A percentile compares a stretch with the other conserved stretches of the same genome.
phyloP scores from a whole-genome alignment of 495 filamentous ascomycete species.

The Darksidea phi region DNA sequence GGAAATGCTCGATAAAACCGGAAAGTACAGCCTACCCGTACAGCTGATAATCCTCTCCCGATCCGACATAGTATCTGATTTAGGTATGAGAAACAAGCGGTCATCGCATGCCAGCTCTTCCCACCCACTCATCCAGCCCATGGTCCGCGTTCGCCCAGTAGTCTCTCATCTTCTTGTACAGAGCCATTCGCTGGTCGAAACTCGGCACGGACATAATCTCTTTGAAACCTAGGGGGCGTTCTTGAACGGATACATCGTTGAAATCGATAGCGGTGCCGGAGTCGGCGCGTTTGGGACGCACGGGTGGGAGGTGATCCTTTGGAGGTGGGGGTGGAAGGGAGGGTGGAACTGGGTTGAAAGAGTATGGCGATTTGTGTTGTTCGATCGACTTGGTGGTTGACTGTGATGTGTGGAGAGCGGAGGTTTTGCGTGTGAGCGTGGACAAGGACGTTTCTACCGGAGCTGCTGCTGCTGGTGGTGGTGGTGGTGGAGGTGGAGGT shows the following conservation, averaged over 20 bases:
- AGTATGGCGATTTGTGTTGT: neutral
- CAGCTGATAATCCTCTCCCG: no score
- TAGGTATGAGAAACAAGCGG: neutral
- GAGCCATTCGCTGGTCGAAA: slow-evolving; percentile 21
- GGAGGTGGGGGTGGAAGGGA: neutral
- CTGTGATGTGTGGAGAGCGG: neutral
- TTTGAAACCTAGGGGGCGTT: slow-evolving; percentile 28
- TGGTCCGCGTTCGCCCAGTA: slow-evolving; percentile 33
- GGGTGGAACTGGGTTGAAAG: neutral
- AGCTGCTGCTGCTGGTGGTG: neutral
- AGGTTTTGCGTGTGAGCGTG: neutral
- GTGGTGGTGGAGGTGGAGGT: neutral
- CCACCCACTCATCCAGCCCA: slow-evolving; percentile 30
- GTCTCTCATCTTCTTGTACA: slow-evolving; percentile 27
- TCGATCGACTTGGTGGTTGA: neutral
- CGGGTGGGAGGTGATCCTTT: neutral
- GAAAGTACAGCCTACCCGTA: no score
- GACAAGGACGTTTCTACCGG: neutral
- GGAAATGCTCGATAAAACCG: no score
- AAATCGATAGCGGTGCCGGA: slow-evolving; percentile 33
- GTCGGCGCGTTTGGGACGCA: slow-evolving; percentile 27
- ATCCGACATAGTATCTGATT: neutral
- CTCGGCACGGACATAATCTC: slow-evolving; percentile 26
- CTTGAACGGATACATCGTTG: slow-evolving; percentile 2
- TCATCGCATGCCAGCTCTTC: neutral